These are phyloP conservation scores for Ceratocystis cubensis DNA, from an alignment of 2,329 filamentous ascomycete genomes.

Conservation along the genomic window DNA sequence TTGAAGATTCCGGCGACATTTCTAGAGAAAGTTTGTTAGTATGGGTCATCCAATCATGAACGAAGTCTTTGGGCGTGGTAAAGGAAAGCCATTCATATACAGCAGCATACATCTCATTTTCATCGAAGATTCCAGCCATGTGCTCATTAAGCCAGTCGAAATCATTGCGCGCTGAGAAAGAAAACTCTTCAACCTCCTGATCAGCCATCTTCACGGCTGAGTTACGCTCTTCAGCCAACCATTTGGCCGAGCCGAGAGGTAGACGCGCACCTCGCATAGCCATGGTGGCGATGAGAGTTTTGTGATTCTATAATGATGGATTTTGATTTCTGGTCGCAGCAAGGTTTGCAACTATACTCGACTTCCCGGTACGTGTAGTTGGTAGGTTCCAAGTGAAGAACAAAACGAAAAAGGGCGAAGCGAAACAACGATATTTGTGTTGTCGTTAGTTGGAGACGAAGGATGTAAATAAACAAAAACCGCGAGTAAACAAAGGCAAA, in stretches of 20 bases:
- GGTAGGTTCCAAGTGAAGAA: no score
- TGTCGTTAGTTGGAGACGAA: slow-evolving; percentile 6
- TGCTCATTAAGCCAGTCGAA: slow-evolving; percentile 98
- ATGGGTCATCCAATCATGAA: background rate
- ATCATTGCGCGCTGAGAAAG: slow-evolving; percentile 84
- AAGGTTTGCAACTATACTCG: no score
- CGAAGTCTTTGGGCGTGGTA: no score
- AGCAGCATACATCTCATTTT: slow-evolving; percentile 59
- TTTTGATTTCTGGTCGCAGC: no score
- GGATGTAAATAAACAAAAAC: slow-evolving; percentile 11
- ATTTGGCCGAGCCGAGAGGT: slow-evolving; percentile 68
- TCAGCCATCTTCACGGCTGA: slow-evolving; percentile 63
- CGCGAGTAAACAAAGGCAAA: background rate
- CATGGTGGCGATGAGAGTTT: slow-evolving; percentile 22
- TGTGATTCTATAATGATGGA: background rate
- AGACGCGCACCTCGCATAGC: slow-evolving; percentile 45
- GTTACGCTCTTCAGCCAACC: slow-evolving; percentile 74
- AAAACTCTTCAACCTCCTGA: slow-evolving; percentile 83
- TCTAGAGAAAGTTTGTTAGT: slow-evolving; percentile 35
- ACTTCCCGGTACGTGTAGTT: no score
- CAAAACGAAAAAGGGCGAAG: no score
- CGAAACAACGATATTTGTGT: no score
- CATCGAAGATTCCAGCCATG: slow-evolving; percentile 86
- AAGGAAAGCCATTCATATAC: no score
- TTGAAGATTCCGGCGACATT: slow-evolving; percentile 95